Conservation (phyloP, 306 rosid genomes). For the Acacia confusa region DNA sequence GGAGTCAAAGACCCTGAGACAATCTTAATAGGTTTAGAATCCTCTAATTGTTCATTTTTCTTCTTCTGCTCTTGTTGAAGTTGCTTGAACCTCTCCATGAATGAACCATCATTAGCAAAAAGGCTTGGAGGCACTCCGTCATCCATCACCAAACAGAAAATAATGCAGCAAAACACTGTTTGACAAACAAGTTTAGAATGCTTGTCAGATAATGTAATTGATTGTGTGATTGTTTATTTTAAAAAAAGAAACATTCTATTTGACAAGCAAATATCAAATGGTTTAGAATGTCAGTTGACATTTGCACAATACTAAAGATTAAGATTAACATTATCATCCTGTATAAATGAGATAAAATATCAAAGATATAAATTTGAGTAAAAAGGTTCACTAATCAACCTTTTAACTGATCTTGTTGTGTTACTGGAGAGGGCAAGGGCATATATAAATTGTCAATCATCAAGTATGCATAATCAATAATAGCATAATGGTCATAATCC, state of each 20-base stretch:
- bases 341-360: neutral
- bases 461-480: neutral
- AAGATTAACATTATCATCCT: neutral
- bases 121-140: constrained; percentile 79
- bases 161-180: constrained; percentile 64
- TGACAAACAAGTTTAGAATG: constrained; percentile 57
- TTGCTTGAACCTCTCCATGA: constrained; percentile 96
- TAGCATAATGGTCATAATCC: neutral
- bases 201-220: constrained; percentile 41
- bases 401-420: neutral
- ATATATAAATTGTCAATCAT: neutral
- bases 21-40: constrained; percentile 61
- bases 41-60: constrained; percentile 44
- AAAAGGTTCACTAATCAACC: neutral
- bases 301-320: neutral
- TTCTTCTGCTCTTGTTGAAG: constrained; percentile 82
- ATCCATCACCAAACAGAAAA: constrained; percentile 69
- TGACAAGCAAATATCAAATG: constrained; percentile 1
- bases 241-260: neutral
- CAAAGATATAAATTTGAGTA: neutral
- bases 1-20: constrained; percentile 56
- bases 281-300: constrained; percentile 4
- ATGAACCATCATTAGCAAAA: constrained; percentile 96
- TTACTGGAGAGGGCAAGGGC: neutral
- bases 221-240: constrained; percentile 7